Conservation (phyloP, 176 grass and related monocot species). For the Metroxylon sagu region DNA sequence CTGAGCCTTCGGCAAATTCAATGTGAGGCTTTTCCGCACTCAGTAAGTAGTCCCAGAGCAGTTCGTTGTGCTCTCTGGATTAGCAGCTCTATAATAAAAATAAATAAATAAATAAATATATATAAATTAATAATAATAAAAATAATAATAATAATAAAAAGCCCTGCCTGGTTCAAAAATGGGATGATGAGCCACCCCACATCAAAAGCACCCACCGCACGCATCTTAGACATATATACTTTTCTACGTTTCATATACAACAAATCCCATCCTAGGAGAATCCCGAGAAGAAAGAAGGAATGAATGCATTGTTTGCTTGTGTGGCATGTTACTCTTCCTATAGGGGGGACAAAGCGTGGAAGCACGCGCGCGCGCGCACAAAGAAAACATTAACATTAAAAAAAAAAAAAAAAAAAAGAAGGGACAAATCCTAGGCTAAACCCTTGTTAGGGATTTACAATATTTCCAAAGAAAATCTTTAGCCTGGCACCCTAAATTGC, state of each 20-base stretch:
- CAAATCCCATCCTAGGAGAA: not conserved
- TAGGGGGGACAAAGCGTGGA: conserved; percentile 24
- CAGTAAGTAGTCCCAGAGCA: not conserved
- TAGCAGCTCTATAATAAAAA: conserved; percentile 1
- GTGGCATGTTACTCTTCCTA: conserved; percentile 18
- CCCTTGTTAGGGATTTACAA: conserved; percentile 17
- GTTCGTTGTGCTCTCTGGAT: conserved; percentile 41
- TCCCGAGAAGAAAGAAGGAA: conserved; percentile 47
- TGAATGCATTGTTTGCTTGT: conserved; percentile 14
- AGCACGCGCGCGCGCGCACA: too few relatives aligned
- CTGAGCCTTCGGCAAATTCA: not conserved
- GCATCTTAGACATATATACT: too few relatives aligned
- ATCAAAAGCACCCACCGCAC: too few relatives aligned
- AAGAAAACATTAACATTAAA: too few relatives aligned
- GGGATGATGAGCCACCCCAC: too few relatives aligned
- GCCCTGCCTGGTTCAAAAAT: too few relatives aligned
- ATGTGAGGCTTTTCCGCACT: not conserved
- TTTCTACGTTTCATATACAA: too few relatives aligned
- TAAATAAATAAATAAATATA: too few relatives aligned
- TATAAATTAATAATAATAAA: too few relatives aligned
- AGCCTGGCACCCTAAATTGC: not conserved
- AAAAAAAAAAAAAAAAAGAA: too few relatives aligned
- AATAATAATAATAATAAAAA: too few relatives aligned
- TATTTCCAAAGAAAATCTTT: conserved; percentile 6
- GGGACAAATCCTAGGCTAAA: conserved; percentile 14